Conservation (phyloP, 2,329 filamentous ascomycete genomes). For the Pleoardoris graminearum region DNA sequence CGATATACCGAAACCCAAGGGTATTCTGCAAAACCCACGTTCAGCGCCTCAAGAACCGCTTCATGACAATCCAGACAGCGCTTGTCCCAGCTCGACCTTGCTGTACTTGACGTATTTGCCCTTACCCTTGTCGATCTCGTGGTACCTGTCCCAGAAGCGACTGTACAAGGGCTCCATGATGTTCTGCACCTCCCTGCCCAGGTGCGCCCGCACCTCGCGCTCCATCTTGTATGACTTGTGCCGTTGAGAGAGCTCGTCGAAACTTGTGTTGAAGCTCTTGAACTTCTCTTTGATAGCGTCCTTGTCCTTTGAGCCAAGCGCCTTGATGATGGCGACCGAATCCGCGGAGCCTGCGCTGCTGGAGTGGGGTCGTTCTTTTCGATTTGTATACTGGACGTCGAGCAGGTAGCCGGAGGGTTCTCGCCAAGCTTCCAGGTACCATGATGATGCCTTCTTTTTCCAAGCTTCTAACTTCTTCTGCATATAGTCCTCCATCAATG, state of each 20-base stretch:
- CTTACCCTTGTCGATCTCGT: slow-evolving; percentile 96
- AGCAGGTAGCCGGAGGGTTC: slow-evolving; percentile 80
- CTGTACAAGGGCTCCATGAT: slow-evolving; percentile 94
- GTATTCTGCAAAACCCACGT: slow-evolving; percentile 35
- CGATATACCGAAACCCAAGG: slow-evolving; percentile 28
- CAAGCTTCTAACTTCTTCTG: slow-evolving; percentile 75
- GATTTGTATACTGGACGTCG: slow-evolving; percentile 92
- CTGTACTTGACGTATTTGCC: slow-evolving; percentile 99
- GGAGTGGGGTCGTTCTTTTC: slow-evolving; percentile 66
- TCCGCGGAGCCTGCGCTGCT: slow-evolving; percentile 62
- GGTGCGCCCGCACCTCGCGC: slow-evolving; percentile 77
- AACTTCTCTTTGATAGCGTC: slow-evolving; percentile 98
- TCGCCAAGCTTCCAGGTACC: slow-evolving; percentile 86
- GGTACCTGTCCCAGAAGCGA: slow-evolving; percentile 95
- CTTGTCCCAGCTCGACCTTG: slow-evolving; percentile 74
- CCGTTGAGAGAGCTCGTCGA: slow-evolving; percentile 82
- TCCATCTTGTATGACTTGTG: slow-evolving; percentile 91
- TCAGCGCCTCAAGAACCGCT: slow-evolving; percentile 23
- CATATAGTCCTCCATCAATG: slow-evolving; percentile 63
- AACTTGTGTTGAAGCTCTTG: slow-evolving; percentile 82
- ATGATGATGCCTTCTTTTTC: slow-evolving; percentile 81
- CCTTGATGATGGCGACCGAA: slow-evolving; percentile 81
- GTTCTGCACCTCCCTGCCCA: slow-evolving; percentile 82
- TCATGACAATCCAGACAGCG: slow-evolving; percentile 54
- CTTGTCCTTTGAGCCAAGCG: slow-evolving; percentile 84